Conservation (phyloP, 768 basidiomycete species). For the Psilocybe cyanescens region DNA sequence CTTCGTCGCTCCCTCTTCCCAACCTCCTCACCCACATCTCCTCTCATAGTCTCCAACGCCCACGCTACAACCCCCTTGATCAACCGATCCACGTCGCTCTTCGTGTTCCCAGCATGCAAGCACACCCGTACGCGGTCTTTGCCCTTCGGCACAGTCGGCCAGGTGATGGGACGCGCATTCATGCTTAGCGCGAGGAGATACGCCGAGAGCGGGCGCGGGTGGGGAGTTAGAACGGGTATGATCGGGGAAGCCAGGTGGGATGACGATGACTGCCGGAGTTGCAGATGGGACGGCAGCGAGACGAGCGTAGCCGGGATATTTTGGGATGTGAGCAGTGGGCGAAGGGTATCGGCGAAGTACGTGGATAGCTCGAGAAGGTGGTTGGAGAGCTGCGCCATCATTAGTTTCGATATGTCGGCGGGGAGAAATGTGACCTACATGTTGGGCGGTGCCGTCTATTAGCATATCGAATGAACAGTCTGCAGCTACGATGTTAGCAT, state of each 20-base stretch:
- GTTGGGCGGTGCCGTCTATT: constrained; percentile 63
- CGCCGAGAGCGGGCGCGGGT: constrained; percentile 75
- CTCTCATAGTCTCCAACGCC: constrained; percentile 41
- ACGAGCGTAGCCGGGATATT: constrained; percentile 38
- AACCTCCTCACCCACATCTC: background rate
- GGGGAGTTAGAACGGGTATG: constrained; percentile 79
- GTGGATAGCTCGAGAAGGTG: constrained; percentile 50
- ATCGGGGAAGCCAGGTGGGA: constrained; percentile 64
- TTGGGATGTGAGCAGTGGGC: constrained; percentile 29
- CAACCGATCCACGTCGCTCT: constrained; percentile 63
- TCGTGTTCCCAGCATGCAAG: constrained; percentile 77
- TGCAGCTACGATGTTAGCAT: constrained; percentile 75
- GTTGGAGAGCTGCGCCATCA: constrained; percentile 28
- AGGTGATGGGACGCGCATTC: constrained; percentile 77
- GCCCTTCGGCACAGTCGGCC: constrained; percentile 91
- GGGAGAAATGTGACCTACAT: constrained; percentile 40
- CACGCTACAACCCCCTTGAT: constrained; percentile 52
- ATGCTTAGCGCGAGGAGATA: constrained; percentile 59
- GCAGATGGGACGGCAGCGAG: constrained; percentile 43
- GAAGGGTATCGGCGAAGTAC: constrained; percentile 39
- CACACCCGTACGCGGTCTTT: constrained; percentile 88
- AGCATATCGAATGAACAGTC: constrained; percentile 83
- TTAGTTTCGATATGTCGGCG: background rate
- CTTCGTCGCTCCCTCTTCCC: no score
- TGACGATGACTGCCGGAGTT: constrained; percentile 28